Base-by-base conservation (phyloP, 768 basidiomycete species). In the Mrakia hoshinonis region DNA sequence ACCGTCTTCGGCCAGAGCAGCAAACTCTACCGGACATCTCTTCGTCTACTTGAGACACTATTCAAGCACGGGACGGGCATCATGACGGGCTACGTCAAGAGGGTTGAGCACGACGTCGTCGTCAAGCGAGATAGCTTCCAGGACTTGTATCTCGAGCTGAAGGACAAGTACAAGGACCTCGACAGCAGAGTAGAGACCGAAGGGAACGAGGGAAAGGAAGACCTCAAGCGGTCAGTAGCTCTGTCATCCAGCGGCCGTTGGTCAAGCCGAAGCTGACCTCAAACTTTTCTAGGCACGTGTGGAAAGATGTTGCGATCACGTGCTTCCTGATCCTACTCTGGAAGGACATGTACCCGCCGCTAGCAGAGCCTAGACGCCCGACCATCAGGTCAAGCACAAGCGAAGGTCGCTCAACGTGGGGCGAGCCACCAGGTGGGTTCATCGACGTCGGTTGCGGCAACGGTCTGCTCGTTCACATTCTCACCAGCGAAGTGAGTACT, bases 371-470 rank as follows among this genome's bases (percentile, higher is more conserved):
- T 46, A 52, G 54, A 20, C 11, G 20, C 29, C 54, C 55, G 20
- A 43, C 54, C 22, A 7, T 58, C 18, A 22, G 5, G 36, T 39
- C 49, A n/a, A 48, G 31, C 26, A 68, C 67, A 12, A 46, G 39
- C 11, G 52, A 58, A 5, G 46, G 1, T 4, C 36, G 90, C 89
- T 84, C 80, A 66, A 74, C 75, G 4, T 92, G 92, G 91, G 85
- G 88, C 1, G 86, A 87, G 20, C 92, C 94, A 0, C 84, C 86
- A 0, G 87, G 86, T 0, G 94, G 93, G 7, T 98, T 96, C 75
- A 77, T 94, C 49, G 95, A 98, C 78, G 82, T 96, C 11, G 95
- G 95, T 84, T 92, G 92, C 76, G 95, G 95, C 0, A 97, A 97
- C 74, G 95, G 92, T 1, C 83, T 98, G 3, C 83, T 98, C 38